phyloP scores from a whole-genome alignment of 139 green algal genomes.

The Coccomyxa sp. region DNA sequence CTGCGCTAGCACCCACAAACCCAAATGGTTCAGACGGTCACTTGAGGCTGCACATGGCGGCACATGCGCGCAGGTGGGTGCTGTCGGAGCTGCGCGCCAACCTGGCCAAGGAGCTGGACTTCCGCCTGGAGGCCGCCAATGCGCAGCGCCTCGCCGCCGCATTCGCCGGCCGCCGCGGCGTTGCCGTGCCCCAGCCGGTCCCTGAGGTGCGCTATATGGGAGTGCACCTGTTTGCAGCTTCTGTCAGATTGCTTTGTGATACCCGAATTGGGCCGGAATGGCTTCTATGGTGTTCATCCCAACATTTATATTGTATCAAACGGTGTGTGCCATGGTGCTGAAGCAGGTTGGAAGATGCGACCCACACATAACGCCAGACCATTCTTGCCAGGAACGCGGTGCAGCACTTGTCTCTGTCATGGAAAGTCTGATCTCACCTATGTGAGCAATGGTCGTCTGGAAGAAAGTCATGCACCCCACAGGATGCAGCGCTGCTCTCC shows the following conservation, averaged over 20 bases:
- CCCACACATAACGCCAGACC: no score
- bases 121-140: constrained; percentile 64
- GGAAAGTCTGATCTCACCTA: no score
- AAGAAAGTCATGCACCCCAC: no score
- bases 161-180: constrained; percentile 18
- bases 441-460: neutral
- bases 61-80: constrained; percentile 49
- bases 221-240: neutral
- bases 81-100: constrained; percentile 62
- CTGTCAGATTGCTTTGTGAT: neutral
- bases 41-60: neutral
- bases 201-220: neutral
- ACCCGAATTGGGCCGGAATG: neutral
- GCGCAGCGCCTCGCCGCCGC: constrained; percentile 31
- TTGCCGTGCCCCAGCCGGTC: constrained; percentile 47
- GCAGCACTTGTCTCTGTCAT: no score
- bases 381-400: no score
- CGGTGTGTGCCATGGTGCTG: no score
- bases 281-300: neutral
- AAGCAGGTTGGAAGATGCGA: no score
- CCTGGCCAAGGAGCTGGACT: constrained; percentile 81
- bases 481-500: no score
- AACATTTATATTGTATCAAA: no score
- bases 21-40: no score
- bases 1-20: no score